Conservation (phyloP, 495 filamentous ascomycete genomes). For the Podospora pseudoanserina region DNA sequence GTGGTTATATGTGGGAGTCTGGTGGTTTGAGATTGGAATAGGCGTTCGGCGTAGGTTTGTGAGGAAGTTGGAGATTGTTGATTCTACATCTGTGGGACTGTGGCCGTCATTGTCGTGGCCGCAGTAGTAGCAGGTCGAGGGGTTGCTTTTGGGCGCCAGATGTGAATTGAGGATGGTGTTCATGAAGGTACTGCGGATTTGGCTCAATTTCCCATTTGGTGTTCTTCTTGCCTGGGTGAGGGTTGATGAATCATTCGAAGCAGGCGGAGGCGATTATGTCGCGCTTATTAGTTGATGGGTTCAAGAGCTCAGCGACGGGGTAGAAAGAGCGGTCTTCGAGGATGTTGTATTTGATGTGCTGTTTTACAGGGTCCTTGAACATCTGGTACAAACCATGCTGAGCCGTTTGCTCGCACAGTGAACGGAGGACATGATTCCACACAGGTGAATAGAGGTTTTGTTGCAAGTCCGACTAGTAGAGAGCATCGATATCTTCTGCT, state of each 20-base stretch:
- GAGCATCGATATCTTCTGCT: background rate
- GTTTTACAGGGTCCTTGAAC: background rate
- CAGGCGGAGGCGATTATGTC: background rate
- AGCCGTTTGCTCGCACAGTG: background rate
- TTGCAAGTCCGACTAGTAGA: background rate
- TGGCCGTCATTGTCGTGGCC: too few relatives aligned
- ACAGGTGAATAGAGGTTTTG: background rate
- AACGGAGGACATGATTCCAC: background rate
- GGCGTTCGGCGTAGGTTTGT: too few relatives aligned
- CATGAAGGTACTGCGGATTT: background rate
- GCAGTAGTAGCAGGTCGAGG: background rate
- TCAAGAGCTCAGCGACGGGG: background rate
- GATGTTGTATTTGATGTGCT: background rate
- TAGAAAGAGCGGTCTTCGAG: background rate
- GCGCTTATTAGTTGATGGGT: background rate
- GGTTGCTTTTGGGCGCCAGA: background rate
- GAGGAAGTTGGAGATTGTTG: too few relatives aligned
- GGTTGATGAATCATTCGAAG: background rate
- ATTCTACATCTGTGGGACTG: too few relatives aligned
- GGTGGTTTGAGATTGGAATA: background rate
- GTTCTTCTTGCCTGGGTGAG: background rate
- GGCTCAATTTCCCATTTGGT: too few relatives aligned
- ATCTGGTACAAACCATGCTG: background rate
- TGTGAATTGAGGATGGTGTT: background rate
- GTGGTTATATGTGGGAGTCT: background rate